A percentile compares a stretch with the other conserved stretches of the same genome.
These are phyloP conservation scores for Malbranchea zuffiana DNA, from an alignment of 2,329 filamentous ascomycete genomes.

Conservation along the genomic window DNA sequence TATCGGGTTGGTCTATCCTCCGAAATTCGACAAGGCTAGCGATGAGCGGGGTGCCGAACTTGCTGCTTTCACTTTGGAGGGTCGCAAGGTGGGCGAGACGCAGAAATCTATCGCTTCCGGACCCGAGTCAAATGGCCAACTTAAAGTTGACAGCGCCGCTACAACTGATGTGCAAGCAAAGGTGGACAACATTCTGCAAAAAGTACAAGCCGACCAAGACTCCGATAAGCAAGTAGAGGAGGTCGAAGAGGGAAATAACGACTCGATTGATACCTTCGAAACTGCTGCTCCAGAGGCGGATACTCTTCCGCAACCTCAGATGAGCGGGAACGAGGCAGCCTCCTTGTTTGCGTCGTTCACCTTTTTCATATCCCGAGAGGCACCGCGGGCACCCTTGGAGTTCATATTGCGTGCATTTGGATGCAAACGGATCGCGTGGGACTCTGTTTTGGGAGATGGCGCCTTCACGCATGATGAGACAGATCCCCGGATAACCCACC, in stretches of 20 bases:
- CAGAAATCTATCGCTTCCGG: slow-evolving; percentile 44
- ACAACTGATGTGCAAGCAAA: slow-evolving; percentile 46
- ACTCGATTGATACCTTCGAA: slow-evolving; percentile 83
- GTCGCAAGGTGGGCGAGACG: slow-evolving; percentile 45
- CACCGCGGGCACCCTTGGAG: slow-evolving; percentile 78
- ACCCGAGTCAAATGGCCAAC: slow-evolving; percentile 42
- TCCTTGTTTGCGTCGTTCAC: slow-evolving; percentile 81
- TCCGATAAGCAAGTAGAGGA: slow-evolving; percentile 33
- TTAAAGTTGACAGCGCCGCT: slow-evolving; percentile 44
- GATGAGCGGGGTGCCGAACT: slow-evolving; percentile 86
- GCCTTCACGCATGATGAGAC: slow-evolving; percentile 84
- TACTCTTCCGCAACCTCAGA: slow-evolving; percentile 65
- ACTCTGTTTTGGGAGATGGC: slow-evolving; percentile 77
- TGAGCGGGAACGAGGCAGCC: slow-evolving; percentile 54
- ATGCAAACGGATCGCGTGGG: slow-evolving; percentile 93
- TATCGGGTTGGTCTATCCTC: slow-evolving; percentile 85
- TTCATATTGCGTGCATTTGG: slow-evolving; percentile 90
- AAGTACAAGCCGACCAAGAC: slow-evolving; percentile 33
- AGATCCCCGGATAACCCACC: slow-evolving; percentile 85
- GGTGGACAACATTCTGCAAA: slow-evolving; percentile 46
- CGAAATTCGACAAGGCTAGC: slow-evolving; percentile 77
- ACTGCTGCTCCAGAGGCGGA: slow-evolving; percentile 75
- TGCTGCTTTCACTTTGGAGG: slow-evolving; percentile 81
- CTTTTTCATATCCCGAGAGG: slow-evolving; percentile 87
- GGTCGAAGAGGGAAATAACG: slow-evolving; percentile 42